Conservation (phyloP, 306 rosid species). For the Prunus mume region DNA sequence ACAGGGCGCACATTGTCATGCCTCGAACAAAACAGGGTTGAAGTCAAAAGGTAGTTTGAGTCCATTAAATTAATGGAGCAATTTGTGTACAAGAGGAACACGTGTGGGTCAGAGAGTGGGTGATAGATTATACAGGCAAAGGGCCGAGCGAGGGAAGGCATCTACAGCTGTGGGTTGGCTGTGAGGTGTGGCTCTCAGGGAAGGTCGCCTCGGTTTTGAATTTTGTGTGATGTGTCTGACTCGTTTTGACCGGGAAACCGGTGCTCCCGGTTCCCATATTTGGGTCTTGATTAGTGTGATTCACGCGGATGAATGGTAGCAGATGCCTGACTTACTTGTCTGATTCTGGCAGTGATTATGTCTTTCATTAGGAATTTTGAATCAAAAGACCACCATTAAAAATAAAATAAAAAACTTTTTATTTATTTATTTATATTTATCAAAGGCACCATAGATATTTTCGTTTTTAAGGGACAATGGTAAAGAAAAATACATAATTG, state of each 20-base stretch:
- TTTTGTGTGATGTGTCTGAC: neutral
- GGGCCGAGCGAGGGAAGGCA: neutral
- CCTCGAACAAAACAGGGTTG: neutral
- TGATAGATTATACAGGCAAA: neutral
- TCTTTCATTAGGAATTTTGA: too few species aligned
- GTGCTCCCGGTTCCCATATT: neutral
- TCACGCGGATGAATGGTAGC: too few species aligned
- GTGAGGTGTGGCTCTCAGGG: neutral
- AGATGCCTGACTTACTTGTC: neutral
- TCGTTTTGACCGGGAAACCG: constrained; percentile 11
- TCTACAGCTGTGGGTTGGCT: constrained; percentile 20
- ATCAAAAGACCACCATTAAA: too few species aligned
- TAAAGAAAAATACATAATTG: too few species aligned
- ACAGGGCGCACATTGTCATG: neutral
- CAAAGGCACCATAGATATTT: too few species aligned
- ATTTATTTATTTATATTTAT: too few species aligned
- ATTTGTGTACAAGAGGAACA: neutral
- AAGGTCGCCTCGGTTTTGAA: neutral
- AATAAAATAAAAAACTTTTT: too few species aligned
- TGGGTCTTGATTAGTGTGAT: neutral
- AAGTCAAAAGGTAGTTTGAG: neutral
- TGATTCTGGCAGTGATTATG: neutral
- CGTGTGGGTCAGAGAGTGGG: neutral
- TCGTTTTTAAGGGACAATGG: too few species aligned
- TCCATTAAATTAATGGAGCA: neutral